Evolutionary conservation across 2,329 filamentous ascomycete genomes (phyloP).

Genomic region (Microsporum canis): DNA sequence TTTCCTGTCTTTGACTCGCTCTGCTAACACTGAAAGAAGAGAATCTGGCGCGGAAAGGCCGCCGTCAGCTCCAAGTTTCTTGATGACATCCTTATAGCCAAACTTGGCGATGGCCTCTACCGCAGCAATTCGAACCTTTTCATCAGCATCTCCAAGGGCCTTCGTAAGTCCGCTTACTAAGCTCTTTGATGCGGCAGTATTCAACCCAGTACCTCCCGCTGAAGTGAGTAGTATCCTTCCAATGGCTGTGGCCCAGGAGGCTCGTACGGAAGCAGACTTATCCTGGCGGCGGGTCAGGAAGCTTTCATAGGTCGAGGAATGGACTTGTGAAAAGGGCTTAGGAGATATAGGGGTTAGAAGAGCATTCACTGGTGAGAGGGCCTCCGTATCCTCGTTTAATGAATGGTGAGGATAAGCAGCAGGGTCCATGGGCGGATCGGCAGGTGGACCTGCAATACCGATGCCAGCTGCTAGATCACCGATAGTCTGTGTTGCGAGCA

Average conservation of each 20-base stretch:
- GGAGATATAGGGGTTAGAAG: conserved; percentile 75
- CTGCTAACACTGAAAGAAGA: conserved; percentile 68
- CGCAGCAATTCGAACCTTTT: conserved; percentile 81
- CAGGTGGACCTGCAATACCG: conserved; percentile 76
- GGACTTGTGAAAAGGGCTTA: conserved; percentile 77
- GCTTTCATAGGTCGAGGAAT: conserved; percentile 65
- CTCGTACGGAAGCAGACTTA: conserved; percentile 69
- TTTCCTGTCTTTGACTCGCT: conserved; percentile 79
- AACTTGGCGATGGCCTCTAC: conserved; percentile 75
- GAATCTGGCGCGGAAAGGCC: conserved; percentile 65
- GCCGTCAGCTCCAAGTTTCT: conserved; percentile 67
- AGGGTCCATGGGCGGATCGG: conserved; percentile 61
- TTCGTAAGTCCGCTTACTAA: conserved; percentile 65
- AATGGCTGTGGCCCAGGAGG: conserved; percentile 73
- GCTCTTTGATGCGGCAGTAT: conserved; percentile 64
- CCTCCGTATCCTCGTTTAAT: conserved; percentile 37
- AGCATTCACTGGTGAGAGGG: conserved; percentile 46
- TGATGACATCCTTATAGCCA: conserved; percentile 65
- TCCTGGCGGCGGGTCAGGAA: conserved; percentile 80
- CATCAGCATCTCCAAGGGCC: conserved; percentile 77
- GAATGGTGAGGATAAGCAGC: conserved; percentile 63
- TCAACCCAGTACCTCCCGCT: conserved; percentile 78
- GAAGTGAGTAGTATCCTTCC: conserved; percentile 85
- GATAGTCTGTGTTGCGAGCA: conserved; percentile 83
- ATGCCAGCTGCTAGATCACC: conserved; percentile 93